Evolutionary conservation across 768 basidiomycete genomes (phyloP).

Genomic region (Suillus cothurnatus): DNA sequence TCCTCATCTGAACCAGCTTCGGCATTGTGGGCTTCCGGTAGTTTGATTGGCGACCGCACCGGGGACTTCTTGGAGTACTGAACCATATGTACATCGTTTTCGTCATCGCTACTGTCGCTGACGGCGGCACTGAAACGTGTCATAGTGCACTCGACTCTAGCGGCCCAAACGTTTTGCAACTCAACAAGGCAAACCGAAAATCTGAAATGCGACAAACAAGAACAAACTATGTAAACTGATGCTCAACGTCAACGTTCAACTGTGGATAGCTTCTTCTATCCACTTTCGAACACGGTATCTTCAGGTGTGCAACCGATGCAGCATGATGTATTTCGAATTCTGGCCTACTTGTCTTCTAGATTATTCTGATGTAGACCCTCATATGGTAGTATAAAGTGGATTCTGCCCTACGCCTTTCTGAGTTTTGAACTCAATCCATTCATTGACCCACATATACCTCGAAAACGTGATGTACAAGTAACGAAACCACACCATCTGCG

Average conservation of each 20-base stretch:
- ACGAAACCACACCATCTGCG: constrained; percentile 89
- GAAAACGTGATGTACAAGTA: constrained; percentile 82
- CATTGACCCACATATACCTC: constrained; percentile 92
- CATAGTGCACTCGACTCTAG: constrained; percentile 41
- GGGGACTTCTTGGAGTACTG: constrained; percentile 23
- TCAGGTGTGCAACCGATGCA: not conserved
- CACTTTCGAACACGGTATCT: not conserved
- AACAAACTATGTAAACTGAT: no score
- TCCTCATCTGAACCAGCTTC: constrained; percentile 28
- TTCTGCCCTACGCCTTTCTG: not conserved
- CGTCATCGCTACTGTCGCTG: constrained; percentile 59
- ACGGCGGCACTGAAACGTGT: constrained; percentile 68
- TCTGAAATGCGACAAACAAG: constrained; percentile 32
- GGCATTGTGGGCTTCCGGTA: constrained; percentile 35
- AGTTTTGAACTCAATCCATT: constrained; percentile 59
- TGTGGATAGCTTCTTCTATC: not conserved
- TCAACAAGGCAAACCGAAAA: constrained; percentile 24
- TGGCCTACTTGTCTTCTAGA: not conserved
- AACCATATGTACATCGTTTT: constrained; percentile 39
- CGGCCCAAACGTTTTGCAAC: constrained; percentile 8
- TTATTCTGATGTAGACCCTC: not conserved
- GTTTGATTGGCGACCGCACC: constrained; percentile 22
- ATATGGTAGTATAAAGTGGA: not conserved
- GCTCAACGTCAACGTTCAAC: no score
- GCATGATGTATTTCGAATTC: not conserved